Percentiles rank a stretch among this genome's conserved stretches.
phyloP scores from a whole-genome alignment of 257 asterid species.

The Paraleonurus japonicus region DNA sequence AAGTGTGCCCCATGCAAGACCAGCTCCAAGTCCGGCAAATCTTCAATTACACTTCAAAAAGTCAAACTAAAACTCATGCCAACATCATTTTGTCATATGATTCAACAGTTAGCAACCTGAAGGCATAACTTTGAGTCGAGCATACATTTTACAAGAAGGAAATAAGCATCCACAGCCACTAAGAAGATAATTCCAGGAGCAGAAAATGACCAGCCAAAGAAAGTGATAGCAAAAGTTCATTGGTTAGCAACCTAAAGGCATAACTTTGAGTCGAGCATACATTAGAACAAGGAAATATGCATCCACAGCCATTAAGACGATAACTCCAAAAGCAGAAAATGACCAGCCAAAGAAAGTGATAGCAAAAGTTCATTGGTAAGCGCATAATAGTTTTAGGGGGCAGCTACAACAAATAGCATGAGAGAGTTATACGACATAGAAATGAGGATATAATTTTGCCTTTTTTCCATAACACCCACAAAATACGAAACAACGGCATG shows the following conservation, averaged over 20 bases:
- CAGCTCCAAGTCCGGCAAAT: constrained; percentile 98
- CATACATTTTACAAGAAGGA: background rate
- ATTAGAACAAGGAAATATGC: background rate
- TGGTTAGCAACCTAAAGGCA: constrained; percentile 7
- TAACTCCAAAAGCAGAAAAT: constrained; percentile 5
- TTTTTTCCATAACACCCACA: background rate
- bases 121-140: background rate
- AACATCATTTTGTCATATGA: constrained; percentile 9
- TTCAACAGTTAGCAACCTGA: constrained; percentile 11
- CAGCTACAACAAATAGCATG: background rate
- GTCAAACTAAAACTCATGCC: constrained; percentile 31
- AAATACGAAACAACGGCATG: background rate
- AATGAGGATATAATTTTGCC: background rate
- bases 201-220: background rate
- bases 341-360: background rate
- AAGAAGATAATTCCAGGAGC: background rate
- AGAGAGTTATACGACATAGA: background rate
- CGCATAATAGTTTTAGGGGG: background rate
- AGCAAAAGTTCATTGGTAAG: background rate
- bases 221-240: background rate
- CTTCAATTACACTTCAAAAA: constrained; percentile 38
- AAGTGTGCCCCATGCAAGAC: constrained; percentile 96
- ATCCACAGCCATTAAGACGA: background rate
- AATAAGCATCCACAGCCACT: background rate
- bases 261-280: background rate